Evolutionary conservation across 1,284 basidiomycete species (phyloP).

Genomic region (Megacollybia platyphylla): DNA sequence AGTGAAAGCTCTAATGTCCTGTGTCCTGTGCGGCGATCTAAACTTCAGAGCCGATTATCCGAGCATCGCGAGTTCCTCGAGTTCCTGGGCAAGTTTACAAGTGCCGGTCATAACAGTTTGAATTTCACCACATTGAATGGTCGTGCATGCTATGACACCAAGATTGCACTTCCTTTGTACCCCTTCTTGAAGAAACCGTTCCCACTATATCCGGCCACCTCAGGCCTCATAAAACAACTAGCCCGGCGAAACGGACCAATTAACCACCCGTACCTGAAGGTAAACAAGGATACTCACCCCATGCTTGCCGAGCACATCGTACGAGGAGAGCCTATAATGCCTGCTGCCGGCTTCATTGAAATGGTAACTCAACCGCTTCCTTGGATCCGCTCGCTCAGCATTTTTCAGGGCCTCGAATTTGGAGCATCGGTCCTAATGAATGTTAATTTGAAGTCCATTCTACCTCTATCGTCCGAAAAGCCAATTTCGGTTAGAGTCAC

Average conservation of each 20-base stretch:
- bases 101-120: neutral
- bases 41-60: neutral
- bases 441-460: conserved; percentile 14
- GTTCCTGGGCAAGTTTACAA: no score
- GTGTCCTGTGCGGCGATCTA: neutral
- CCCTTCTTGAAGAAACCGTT: conserved; percentile 11
- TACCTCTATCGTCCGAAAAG: conserved; percentile 16
- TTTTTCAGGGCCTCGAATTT: conserved; percentile 14
- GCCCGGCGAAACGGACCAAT: conserved; percentile 17
- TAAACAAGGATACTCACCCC: conserved; percentile 23
- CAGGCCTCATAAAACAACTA: neutral
- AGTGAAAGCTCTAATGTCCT: neutral
- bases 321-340: conserved; percentile 27
- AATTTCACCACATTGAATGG: neutral
- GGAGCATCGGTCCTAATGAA: conserved; percentile 15
- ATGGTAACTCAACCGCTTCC: conserved; percentile 16
- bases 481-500: conserved; percentile 15
- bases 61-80: neutral
- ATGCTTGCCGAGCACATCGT: conserved; percentile 25
- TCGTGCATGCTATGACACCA: neutral
- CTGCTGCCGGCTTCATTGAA: conserved; percentile 29
- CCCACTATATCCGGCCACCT: conserved; percentile 4
- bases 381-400: conserved; percentile 4
- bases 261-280: conserved; percentile 16
- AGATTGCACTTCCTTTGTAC: conserved; percentile 12